A percentile compares a stretch with the other conserved stretches of the same genome.
phyloP scores from a whole-genome alignment of 176 grass and related monocot genomes.

The Thinopyrum elongatum region DNA sequence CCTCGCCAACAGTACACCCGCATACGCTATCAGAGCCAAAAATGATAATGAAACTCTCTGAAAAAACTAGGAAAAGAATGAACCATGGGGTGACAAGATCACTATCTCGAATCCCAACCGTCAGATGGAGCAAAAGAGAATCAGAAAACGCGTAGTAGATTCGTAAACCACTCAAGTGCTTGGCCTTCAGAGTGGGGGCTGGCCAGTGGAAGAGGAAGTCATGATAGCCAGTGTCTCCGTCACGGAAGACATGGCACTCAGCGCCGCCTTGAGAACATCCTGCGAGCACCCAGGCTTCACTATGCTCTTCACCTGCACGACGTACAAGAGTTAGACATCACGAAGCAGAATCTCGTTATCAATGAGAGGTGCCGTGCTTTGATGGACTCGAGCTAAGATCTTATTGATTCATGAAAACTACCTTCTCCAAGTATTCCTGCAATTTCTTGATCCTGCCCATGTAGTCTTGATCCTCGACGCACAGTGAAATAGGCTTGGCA shows the following conservation, averaged over 20 bases:
- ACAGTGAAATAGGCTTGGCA: slow-evolving; percentile 69
- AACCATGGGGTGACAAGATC: neutral
- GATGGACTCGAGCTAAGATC: neutral
- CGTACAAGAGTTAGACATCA: neutral
- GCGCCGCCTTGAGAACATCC: slow-evolving; percentile 85
- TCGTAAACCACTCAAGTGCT: neutral
- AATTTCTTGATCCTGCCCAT: slow-evolving; percentile 98
- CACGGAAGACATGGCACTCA: slow-evolving; percentile 86
- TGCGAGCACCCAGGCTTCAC: slow-evolving; percentile 98
- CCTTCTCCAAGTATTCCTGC: slow-evolving; percentile 94
- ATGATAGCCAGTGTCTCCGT: slow-evolving; percentile 79
- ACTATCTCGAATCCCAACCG: slow-evolving; percentile 15
- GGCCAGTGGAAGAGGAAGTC: slow-evolving; percentile 58
- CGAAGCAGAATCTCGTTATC: neutral
- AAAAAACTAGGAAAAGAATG: slow-evolving; percentile 16
- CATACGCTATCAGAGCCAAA: slow-evolving; percentile 18
- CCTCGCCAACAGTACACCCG: neutral
- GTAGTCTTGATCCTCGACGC: slow-evolving; percentile 98
- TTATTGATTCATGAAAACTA: slow-evolving; percentile 22
- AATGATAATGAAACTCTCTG: slow-evolving; percentile 11
- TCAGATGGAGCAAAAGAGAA: slow-evolving; percentile 2
- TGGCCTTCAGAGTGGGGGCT: slow-evolving; percentile 31
- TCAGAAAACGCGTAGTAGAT: neutral
- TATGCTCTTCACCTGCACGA: slow-evolving; percentile 76
- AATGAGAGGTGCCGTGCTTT: neutral